phyloP scores from a whole-genome alignment of 164 flowering plant genomes.

The Buxus sempervirens region DNA sequence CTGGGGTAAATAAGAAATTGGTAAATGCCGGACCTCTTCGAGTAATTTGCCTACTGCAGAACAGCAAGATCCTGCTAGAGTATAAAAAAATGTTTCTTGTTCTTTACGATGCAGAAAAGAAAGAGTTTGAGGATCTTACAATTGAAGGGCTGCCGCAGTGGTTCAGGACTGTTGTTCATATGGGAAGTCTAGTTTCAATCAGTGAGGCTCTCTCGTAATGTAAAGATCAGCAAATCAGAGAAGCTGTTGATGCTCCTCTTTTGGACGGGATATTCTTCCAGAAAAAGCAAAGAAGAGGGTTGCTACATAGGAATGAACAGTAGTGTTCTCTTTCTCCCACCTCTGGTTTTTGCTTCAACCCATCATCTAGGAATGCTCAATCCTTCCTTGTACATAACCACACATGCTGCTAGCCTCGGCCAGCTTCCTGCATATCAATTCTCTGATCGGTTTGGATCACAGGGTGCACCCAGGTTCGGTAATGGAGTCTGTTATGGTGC shows the following conservation, averaged over 20 bases:
- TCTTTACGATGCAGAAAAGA: background rate
- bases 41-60: conserved; percentile 27
- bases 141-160: background rate
- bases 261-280: no score
- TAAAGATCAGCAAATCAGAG: no score
- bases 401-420: conserved; percentile 49
- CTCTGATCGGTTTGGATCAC: conserved; percentile 42
- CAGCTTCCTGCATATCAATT: conserved; percentile 24
- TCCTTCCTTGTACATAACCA: conserved; percentile 47
- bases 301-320: no score
- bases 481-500: conserved; percentile 21
- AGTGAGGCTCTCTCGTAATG: no score
- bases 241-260: no score
- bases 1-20: conserved; percentile 3
- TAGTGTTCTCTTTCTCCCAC: conserved; percentile 11
- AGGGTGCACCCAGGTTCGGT: conserved; percentile 49
- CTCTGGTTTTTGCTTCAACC: conserved; percentile 42
- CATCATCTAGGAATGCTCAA: conserved; percentile 34
- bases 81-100: conserved; percentile 17
- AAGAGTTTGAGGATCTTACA: background rate
- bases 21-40: conserved; percentile 15
- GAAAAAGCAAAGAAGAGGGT: no score
- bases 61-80: conserved; percentile 38
- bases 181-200: background rate
- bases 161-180: background rate